These are phyloP conservation scores for Gracilaria caudata DNA, from an alignment of 23 red algal species.

Conservation along the genomic window DNA sequence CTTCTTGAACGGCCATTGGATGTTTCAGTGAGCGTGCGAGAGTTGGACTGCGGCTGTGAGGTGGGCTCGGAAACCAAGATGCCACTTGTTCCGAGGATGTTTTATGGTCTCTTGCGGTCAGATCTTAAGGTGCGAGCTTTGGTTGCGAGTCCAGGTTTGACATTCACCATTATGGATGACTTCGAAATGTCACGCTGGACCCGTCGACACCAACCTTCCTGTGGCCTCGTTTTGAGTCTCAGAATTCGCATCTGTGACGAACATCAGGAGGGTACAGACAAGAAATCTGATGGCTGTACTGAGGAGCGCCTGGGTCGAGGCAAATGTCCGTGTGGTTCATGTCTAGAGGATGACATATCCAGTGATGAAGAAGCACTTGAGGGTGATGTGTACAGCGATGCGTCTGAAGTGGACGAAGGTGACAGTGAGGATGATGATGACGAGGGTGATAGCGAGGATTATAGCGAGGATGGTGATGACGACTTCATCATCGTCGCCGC, in stretches of 20 bases:
- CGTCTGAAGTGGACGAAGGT: neutral
- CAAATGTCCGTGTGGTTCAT: conserved; percentile 15
- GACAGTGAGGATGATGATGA: neutral
- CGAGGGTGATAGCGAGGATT: neutral
- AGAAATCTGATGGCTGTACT: neutral
- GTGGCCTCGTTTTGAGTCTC: neutral
- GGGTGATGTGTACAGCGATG: neutral
- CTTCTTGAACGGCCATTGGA: neutral
- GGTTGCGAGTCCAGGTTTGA: neutral
- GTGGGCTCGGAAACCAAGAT: neutral
- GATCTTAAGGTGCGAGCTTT: conserved; percentile 11
- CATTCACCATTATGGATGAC: conserved; percentile 15
- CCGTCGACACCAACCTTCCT: neutral
- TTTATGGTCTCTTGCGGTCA: neutral
- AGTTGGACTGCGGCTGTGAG: conserved; percentile 28
- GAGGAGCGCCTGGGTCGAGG: conserved; percentile 4
- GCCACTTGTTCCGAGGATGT: neutral
- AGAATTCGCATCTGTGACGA: conserved; percentile 5
- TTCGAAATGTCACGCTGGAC: conserved; percentile 11
- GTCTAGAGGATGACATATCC: conserved; percentile 9
- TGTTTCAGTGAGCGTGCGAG: conserved; percentile 6
- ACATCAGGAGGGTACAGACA: neutral
- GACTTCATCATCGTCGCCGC: no score
- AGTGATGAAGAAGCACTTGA: neutral
- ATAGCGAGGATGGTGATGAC: neutral